These are phyloP conservation scores for Penstemon davidsonii DNA, from an alignment of 257 asterid species.

Conservation along the genomic window DNA sequence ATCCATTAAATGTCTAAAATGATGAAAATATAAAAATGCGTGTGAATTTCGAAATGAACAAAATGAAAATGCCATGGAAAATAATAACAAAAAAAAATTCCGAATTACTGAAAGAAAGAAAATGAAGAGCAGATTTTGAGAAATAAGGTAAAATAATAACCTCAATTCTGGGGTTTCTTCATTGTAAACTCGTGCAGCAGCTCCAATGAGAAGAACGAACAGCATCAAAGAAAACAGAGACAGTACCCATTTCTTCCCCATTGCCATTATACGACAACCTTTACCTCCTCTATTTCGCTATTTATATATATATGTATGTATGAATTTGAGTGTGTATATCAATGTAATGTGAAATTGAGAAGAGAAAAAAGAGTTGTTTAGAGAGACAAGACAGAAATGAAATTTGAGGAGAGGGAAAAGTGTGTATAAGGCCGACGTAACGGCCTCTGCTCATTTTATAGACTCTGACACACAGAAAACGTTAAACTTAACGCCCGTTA, in stretches of 20 bases:
- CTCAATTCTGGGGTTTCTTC: conserved; percentile 37
- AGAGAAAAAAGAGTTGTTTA: neutral
- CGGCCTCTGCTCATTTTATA: conserved; percentile 68
- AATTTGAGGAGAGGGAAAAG: conserved; percentile 23
- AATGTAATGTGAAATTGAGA: neutral
- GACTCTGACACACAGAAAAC: conserved; percentile 39
- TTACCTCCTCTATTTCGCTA: conserved; percentile 16
- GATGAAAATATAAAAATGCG: neutral
- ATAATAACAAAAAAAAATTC: conserved; percentile 1
- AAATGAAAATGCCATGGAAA: too few species aligned
- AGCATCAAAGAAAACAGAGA: conserved; percentile 44
- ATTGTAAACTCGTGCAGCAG: conserved; percentile 36
- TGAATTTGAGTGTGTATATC: neutral
- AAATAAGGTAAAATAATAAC: conserved; percentile 25
- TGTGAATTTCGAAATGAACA: neutral
- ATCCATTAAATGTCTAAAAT: neutral
- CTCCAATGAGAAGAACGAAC: conserved; percentile 40
- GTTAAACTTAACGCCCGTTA: conserved; percentile 59
- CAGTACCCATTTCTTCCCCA: conserved; percentile 42
- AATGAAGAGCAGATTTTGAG: neutral
- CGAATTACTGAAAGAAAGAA: neutral
- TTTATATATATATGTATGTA: conserved; percentile 17
- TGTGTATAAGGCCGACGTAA: conserved; percentile 42
- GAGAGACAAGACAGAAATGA: conserved; percentile 16
- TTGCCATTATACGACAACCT: conserved; percentile 27